Evolutionary conservation across 306 rosid species (phyloP).

Genomic region (Citrullus mucosospermus): DNA sequence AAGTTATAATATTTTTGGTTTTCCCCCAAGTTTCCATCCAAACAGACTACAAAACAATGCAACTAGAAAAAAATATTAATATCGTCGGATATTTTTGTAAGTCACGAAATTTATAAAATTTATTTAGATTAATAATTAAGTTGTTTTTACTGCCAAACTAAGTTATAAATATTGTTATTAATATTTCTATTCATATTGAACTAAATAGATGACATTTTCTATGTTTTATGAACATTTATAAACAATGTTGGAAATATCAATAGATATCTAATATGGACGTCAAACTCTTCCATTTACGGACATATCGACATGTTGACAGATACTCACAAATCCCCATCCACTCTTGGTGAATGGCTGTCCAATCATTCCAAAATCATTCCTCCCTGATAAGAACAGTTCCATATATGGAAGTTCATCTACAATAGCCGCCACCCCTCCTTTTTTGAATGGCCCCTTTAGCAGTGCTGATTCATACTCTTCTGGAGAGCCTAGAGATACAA

Average conservation of each 20-base stretch:
- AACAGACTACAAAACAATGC: not conserved
- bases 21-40: not conserved
- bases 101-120: no score
- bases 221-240: no score
- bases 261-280: no score
- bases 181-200: no score
- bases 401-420: constrained; percentile 81
- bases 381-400: constrained; percentile 61
- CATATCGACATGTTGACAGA: not conserved
- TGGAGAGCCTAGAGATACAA: constrained; percentile 63
- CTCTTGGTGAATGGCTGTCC: constrained; percentile 79
- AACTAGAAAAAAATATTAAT: not conserved
- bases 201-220: no score
- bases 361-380: constrained; percentile 59
- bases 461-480: constrained; percentile 73
- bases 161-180: no score
- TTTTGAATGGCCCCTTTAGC: constrained; percentile 38
- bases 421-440: constrained; percentile 89
- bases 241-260: no score
- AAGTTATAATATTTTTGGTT: not conserved
- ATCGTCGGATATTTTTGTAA: no score
- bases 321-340: constrained; percentile 98
- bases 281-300: no score
- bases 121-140: no score
- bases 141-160: no score